Evolutionary conservation across 2,329 filamentous ascomycete genomes (phyloP), one percentile per base, ranked within the genome.

Genomic region (Colletotrichum scovillei): DNA sequence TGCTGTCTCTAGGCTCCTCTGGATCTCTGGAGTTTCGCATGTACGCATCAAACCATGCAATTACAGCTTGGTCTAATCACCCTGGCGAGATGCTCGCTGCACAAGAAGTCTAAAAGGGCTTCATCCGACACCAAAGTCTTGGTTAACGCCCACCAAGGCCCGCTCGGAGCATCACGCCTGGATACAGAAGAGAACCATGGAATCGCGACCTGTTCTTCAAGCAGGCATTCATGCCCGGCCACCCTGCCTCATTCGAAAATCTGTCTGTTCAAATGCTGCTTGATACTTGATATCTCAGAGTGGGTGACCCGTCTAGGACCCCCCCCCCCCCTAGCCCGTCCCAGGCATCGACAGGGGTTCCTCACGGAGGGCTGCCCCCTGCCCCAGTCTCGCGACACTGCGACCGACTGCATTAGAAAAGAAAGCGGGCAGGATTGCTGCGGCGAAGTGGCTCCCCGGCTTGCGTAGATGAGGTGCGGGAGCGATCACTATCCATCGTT

Each of bases 401-500:
- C 53, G n/a, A 49, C 53, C 38, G 67, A 49, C 53, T 69, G 65
- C 69, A 69, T 63, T 38, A 56, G 55, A 69, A 69, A 56, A 69
- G 59, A 32, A 73, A 73, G 70, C 26, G 67, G 67, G 53, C 70
- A 49, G 60, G 42, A 69, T 32, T 73, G 55, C 59, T 69, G 67
- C 70, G 60, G 59, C 70, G 60, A 5, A 58, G 68, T 67, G 63
- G 62, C 67, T 62, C 67, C 59, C 70, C 60, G 56, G 67, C 60
- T 56, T 67, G 67, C 49, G 67, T 67, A 74, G 62, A 67, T 72
- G 71, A 72, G 67, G 56, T 72, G 57, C 68, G 71, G 62, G 67
- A 67, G 56, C 71, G 71, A 74, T 73, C 66, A 69, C 24, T 59
- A 35, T 22, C 32, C 46, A 35, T 57, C 55, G 53, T n/a, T 22